These are phyloP conservation scores for Lablab purpureus DNA, from an alignment of 306 rosid genomes.

Conservation along the genomic window DNA sequence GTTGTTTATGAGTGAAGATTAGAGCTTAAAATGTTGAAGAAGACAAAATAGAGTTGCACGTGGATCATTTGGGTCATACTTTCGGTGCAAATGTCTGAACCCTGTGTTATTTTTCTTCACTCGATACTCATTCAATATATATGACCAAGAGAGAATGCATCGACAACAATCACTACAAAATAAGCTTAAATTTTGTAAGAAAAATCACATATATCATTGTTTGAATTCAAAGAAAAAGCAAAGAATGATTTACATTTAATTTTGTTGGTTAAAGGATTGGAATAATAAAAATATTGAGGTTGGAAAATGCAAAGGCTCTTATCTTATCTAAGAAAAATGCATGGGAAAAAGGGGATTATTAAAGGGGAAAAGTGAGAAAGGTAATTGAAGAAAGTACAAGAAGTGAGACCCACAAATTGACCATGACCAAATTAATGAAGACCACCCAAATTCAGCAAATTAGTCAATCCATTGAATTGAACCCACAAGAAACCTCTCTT, in stretches of 20 bases:
- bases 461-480: slow-evolving; percentile 47
- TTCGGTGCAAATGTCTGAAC: background rate
- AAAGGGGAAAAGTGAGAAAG: slow-evolving; percentile 10
- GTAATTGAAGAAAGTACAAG: slow-evolving; percentile 20
- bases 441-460: background rate
- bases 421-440: slow-evolving; percentile 33
- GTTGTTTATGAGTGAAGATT: too few species aligned
- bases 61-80: background rate
- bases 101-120: background rate
- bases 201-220: too few species aligned
- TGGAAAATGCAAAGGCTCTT: too few species aligned
- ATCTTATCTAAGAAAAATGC: too few species aligned
- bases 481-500: background rate
- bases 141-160: background rate
- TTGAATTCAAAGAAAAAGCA: too few species aligned
- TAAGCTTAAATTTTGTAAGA: background rate
- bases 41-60: background rate
- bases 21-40: background rate
- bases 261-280: too few species aligned
- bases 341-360: too few species aligned
- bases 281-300: too few species aligned
- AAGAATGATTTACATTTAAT: too few species aligned
- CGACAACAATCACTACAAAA: background rate
- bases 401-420: slow-evolving; percentile 34
- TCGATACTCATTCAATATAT: background rate